Evolutionary conservation across 1,284 basidiomycete species (phyloP).

Genomic region (Waitea zeae): DNA sequence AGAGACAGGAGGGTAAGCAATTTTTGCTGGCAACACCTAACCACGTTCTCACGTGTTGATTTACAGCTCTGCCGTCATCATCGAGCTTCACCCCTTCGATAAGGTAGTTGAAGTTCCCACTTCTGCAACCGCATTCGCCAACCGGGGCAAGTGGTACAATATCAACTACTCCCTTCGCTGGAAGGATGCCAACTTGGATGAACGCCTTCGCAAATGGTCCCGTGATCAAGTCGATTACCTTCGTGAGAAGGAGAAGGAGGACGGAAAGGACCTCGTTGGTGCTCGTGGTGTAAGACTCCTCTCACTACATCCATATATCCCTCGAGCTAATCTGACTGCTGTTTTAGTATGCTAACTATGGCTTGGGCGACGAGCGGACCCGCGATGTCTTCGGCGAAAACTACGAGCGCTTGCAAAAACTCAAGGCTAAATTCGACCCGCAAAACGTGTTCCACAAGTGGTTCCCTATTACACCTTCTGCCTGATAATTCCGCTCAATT

Average conservation of each 20-base stretch:
- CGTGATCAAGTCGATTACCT: not conserved
- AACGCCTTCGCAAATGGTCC: not conserved
- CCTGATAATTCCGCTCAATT: too few relatives aligned
- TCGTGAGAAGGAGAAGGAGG: not conserved
- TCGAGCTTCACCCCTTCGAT: not conserved
- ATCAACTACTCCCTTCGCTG: not conserved
- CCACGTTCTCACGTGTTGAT: not conserved
- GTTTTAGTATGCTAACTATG: not conserved
- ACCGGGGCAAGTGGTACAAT: not conserved
- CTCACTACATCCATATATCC: not conserved
- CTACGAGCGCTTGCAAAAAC: conserved; percentile 25
- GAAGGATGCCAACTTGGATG: not conserved
- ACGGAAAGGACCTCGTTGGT: not conserved
- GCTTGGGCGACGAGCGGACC: not conserved
- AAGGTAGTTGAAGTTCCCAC: not conserved
- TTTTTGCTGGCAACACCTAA: not conserved
- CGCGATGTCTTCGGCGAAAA: conserved; percentile 22
- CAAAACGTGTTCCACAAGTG: conserved; percentile 34
- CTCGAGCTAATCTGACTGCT: not conserved
- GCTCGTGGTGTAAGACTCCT: not conserved
- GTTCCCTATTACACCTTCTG: conserved; percentile 27
- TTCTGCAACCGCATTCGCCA: not conserved
- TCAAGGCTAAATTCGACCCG: conserved; percentile 37
- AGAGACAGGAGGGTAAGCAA: not conserved
- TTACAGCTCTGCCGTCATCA: not conserved